These are phyloP conservation scores for Ceratocystis papillata DNA, from an alignment of 2,329 filamentous ascomycete species.

Conservation along the genomic window DNA sequence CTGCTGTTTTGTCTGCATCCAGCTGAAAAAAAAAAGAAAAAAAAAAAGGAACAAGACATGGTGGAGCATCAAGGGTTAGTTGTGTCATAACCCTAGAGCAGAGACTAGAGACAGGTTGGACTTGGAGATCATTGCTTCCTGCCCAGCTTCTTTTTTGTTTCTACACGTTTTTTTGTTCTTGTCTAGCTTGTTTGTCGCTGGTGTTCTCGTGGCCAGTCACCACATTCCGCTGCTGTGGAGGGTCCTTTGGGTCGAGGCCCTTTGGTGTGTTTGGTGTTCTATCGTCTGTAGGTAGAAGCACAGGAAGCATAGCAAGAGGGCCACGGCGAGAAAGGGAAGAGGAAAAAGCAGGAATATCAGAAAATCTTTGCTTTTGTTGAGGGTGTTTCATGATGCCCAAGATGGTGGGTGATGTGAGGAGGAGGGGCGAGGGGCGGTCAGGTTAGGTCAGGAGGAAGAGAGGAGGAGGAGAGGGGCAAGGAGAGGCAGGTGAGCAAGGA, in stretches of 20 bases:
- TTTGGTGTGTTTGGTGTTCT: no score
- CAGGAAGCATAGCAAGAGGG: no score
- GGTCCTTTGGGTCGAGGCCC: no score
- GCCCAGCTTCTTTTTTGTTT: no score
- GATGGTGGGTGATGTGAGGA: not conserved
- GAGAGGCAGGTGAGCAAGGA: not conserved
- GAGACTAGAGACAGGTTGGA: no score
- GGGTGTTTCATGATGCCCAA: constrained; percentile 10
- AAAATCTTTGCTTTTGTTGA: not conserved
- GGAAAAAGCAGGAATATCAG: not conserved
- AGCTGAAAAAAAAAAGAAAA: not conserved
- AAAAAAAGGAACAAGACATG: not conserved
- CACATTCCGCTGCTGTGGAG: no score
- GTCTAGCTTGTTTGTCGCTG: no score
- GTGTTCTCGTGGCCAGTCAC: no score
- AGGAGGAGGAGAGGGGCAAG: not conserved
- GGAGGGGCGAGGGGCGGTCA: not conserved
- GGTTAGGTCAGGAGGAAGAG: not conserved
- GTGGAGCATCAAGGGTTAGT: not conserved
- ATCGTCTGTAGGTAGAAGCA: no score
- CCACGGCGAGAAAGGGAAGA: not conserved
- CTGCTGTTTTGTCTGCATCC: not conserved
- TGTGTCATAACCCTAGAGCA: not conserved
- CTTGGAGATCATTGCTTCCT: no score
- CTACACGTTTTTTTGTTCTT: no score